Evolutionary conservation across 2,329 filamentous ascomycete species (phyloP), one percentile per base, ranked within the genome.

Genomic region (Ceratocystis colombiana): DNA sequence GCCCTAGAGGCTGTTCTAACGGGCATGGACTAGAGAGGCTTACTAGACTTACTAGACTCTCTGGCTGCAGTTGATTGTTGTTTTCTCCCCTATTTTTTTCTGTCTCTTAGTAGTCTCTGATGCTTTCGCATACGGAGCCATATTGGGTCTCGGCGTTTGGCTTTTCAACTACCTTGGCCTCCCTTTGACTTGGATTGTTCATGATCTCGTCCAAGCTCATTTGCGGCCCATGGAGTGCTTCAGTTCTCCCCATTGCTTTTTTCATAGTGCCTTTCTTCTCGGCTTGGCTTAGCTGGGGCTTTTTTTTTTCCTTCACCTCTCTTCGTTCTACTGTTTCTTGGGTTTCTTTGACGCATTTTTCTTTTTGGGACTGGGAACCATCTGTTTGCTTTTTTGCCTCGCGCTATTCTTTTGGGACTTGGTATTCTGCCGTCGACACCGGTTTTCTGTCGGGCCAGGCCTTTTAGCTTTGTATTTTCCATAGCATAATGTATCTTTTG

Each of bases 1-100:
- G 82, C 86, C 1, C 75, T 88, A 62, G 76, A 79, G 44, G 79
- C 79, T 70, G 85, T 87, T n/a, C 72, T 78, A 59, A 76, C 77
- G 69, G 81, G 80, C 69, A 79, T 87, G 73, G 64, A 69, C 67
- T 68, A 64, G 22, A 33, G 20, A n/a, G 5, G 48, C 65, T 57
- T 61, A 63, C 5, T 33, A 15, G 8, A 44, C 65, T 57, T 61
- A 63, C 5, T 33, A 15, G 8, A 44, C 57, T 53, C 30, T 50
- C 41, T 62, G 12, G 50, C 8, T 44, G 22, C 30, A 28, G 57
- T 10, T 64, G 22, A 10, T 57, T 55, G 44, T 28, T 61, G 62
- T 61, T 50, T 62, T 45, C 22, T 64, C 65, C 33, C n/a, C 55
- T 45, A 8, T 45, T 25, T 17, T 20, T 17, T 41, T 50, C 25